Conservation (phyloP, 108 stramenopile genomes). For the Cyclotella sp. region DNA sequence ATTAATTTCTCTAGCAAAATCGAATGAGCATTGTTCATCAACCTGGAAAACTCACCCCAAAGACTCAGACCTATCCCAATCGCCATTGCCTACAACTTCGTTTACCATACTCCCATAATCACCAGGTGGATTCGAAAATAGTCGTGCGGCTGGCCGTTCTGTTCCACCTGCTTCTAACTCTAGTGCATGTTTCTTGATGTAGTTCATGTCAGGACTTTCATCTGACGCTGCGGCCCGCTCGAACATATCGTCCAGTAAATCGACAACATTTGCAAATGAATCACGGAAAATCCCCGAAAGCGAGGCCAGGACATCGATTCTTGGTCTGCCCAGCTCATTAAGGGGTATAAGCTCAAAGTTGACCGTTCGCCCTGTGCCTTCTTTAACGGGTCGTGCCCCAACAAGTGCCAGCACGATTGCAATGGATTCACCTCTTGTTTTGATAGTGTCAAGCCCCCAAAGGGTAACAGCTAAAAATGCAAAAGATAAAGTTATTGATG, state of each 20-base stretch:
- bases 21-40: neutral
- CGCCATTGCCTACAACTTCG: constrained; percentile 81
- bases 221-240: constrained; percentile 68
- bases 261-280: constrained; percentile 89
- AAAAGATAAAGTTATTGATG: neutral
- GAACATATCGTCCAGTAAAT: constrained; percentile 88
- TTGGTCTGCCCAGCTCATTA: constrained; percentile 75
- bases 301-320: constrained; percentile 84
- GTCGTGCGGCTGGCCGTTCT: constrained; percentile 73
- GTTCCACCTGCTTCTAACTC: constrained; percentile 66
- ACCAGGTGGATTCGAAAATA: constrained; percentile 85
- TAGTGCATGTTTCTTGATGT: constrained; percentile 74
- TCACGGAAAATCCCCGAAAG: constrained; percentile 87
- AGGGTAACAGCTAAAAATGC: constrained; percentile 61
- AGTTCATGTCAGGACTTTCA: constrained; percentile 78
- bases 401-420: constrained; percentile 87
- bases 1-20: neutral
- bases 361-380: constrained; percentile 78
- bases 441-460: constrained; percentile 90
- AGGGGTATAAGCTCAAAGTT: constrained; percentile 82
- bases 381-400: constrained; percentile 83
- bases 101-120: constrained; percentile 85
- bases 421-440: constrained; percentile 84
- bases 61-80: constrained; percentile 79
- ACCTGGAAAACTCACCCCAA: constrained; percentile 46